Evolutionary conservation across 352 stramenopile genomes (phyloP).

Genomic region (Pythium graminicola): DNA sequence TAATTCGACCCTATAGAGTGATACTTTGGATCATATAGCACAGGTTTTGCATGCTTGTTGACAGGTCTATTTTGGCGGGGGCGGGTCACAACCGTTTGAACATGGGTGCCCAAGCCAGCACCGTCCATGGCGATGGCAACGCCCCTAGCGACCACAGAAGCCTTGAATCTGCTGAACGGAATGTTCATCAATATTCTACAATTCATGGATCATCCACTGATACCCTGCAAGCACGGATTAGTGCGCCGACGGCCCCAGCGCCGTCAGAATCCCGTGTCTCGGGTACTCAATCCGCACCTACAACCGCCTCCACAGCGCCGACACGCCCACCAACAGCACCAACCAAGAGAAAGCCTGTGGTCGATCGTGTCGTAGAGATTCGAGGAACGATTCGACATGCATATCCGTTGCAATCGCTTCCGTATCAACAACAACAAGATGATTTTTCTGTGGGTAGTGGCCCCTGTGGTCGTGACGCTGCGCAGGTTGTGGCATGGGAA

Average conservation of each 20-base stretch:
- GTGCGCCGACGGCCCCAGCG: not conserved
- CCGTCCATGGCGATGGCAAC: not conserved
- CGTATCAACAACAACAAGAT: not conserved
- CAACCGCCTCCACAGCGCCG: not conserved
- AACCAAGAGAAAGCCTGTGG: not conserved
- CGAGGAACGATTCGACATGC: conserved; percentile 45
- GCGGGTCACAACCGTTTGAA: not conserved
- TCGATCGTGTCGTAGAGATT: conserved; percentile 22
- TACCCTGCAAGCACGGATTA: no score
- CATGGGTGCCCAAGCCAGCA: conserved; percentile 21
- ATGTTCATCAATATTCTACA: not conserved
- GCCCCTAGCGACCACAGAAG: conserved; percentile 8
- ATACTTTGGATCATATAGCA: not conserved
- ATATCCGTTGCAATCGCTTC: conserved; percentile 48
- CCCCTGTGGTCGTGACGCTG: conserved; percentile 48
- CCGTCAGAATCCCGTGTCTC: not conserved
- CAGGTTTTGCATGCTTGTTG: not conserved
- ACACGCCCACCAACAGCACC: conserved; percentile 8
- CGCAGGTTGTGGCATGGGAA: conserved; percentile 41
- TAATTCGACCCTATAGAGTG: not conserved
- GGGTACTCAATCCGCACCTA: not conserved
- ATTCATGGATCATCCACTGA: not conserved
- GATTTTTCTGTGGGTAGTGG: conserved; percentile 51
- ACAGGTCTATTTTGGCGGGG: conserved; percentile 16
- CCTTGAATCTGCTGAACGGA: not conserved